Evolutionary conservation across 2,329 filamentous ascomycete species (phyloP).

Genomic region (Sclerotinia subarctica): DNA sequence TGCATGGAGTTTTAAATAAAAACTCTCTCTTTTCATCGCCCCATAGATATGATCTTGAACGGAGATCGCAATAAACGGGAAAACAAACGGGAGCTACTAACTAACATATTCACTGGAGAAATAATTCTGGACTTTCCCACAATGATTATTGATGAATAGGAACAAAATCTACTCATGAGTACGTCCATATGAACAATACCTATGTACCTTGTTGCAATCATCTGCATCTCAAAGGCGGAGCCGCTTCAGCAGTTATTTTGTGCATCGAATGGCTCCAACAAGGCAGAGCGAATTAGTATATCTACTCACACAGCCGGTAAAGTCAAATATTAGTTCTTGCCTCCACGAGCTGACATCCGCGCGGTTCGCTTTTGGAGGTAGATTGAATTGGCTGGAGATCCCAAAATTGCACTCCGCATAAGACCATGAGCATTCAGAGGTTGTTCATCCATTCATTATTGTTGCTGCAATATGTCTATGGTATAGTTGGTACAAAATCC

Average conservation of each 20-base stretch:
- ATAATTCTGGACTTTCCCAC: background rate
- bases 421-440: background rate
- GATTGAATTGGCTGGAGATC: background rate
- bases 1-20: background rate
- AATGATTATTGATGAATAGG: background rate
- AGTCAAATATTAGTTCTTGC: background rate
- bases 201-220: background rate
- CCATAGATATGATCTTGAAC: background rate
- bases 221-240: background rate
- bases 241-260: background rate
- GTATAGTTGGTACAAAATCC: conserved; percentile 37
- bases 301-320: background rate
- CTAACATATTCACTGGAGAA: background rate
- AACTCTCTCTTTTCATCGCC: background rate
- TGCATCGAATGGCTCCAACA: background rate
- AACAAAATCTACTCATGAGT: background rate
- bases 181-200: background rate
- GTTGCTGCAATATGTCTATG: conserved; percentile 38
- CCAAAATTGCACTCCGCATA: background rate
- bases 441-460: conserved; percentile 26
- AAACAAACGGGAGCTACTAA: background rate
- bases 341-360: background rate
- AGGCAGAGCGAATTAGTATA: background rate
- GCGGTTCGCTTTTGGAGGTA: background rate
- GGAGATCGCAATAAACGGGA: background rate